Base-by-base conservation (phyloP, 2,329 filamentous ascomycete species). In the Arthrobotrys entomopaga region DNA sequence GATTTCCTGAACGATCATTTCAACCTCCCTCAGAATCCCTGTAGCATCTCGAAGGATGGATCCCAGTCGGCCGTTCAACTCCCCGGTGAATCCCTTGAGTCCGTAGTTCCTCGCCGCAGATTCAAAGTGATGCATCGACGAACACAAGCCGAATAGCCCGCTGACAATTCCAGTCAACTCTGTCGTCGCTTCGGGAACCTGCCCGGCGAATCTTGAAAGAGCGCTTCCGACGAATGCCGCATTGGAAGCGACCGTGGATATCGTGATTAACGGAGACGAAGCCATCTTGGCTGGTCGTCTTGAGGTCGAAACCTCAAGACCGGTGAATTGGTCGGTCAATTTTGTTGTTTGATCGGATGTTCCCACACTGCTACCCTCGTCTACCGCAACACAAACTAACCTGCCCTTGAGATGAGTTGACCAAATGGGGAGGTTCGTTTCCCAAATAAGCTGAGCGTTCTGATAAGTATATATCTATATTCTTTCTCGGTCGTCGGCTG, bases 281-380 rank as follows among this genome's bases (percentile, higher is more conserved):
- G 71, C 65, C 71, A 75, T 75, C 38, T 24, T 67, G 50, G 70
- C 70, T 57, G 56, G 16, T 54, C 70, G 70, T 64, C 70, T 65
- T 67, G 70, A 74, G 70, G 70, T 74, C 70, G 70, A 67, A 67
- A 74, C 70, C 70, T 74, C 70, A 74, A 74, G 58, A 60, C 70
- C 58, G 60, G 42, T 58, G 26, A 53, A 19, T 63, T 22, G 63
- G 52, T 19, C 43, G 58, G 67, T 56, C 70, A 74, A 74, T 74
- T 74, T 74, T 74, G 70, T 53, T 58, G 70, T 74, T 67, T 67
- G 57, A 48, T 67, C 67, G 57, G 56, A 38, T 50, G 24, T 58
- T 73, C 61, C 48, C 48, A 57, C 50, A 49, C 56, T 20, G 42
- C 52, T n/a, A 40, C 38, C 29, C 29, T 10, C 29, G 29, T 2